Percentiles rank a stretch among this genome's conserved stretches.
phyloP scores from a whole-genome alignment of 345 rosid genomes.

The Noccaea caerulescens region DNA sequence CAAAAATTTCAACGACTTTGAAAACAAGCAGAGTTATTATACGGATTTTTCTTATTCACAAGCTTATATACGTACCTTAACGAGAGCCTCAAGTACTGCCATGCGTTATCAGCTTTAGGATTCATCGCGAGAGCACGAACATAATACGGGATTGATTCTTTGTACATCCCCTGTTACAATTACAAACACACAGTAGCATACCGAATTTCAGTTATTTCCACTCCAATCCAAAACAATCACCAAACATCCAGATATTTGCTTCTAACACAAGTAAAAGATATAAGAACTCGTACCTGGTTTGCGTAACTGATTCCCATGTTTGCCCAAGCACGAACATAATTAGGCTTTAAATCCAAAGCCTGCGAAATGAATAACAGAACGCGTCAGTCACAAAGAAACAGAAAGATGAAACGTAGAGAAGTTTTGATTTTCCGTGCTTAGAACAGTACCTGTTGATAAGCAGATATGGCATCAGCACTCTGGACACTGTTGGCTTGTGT shows the following conservation, averaged over 20 bases:
- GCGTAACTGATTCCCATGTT: constrained; percentile 99
- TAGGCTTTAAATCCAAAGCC: constrained; percentile 99
- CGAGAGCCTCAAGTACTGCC: constrained; percentile 97
- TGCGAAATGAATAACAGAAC: constrained; percentile 37
- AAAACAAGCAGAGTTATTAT: not conserved
- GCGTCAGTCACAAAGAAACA: not conserved
- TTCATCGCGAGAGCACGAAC: constrained; percentile 99
- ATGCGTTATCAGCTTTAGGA: constrained; percentile 98
- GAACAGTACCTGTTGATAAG: constrained; percentile 79
- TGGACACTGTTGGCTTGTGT: constrained; percentile 99
- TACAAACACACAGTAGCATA: not conserved
- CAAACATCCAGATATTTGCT: constrained; percentile 6
- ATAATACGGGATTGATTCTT: constrained; percentile 87
- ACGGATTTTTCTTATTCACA: not conserved
- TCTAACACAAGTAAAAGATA: constrained; percentile 7
- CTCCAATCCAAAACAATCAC: not conserved
- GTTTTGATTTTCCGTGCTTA: not conserved
- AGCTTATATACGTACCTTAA: constrained; percentile 61
- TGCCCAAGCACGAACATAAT: constrained; percentile 99
- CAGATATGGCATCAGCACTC: constrained; percentile 96
- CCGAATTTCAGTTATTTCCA: not conserved
- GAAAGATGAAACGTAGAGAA: not conserved
- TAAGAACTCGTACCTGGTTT: constrained; percentile 71
- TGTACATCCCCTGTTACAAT: constrained; percentile 75
- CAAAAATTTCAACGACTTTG: not conserved